Evolutionary conservation across 2,329 filamentous ascomycete genomes (phyloP).

Genomic region (Fusarium verrucosum): DNA sequence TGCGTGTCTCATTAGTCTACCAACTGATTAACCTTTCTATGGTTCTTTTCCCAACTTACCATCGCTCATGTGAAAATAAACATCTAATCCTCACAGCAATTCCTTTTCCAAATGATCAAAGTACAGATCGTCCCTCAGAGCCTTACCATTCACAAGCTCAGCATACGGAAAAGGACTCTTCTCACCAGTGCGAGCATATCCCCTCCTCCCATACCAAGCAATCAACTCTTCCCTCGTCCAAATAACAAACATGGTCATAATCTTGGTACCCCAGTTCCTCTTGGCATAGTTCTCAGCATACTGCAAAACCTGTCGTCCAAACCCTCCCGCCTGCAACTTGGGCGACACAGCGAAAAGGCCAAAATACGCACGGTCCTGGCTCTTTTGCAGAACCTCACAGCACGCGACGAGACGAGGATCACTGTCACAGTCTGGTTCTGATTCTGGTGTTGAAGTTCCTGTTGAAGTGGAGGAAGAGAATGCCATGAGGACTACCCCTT

Average conservation of each 20-base stretch:
- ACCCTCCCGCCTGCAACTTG: constrained; percentile 53
- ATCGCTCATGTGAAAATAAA: neutral
- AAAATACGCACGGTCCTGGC: constrained; percentile 52
- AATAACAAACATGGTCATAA: constrained; percentile 58
- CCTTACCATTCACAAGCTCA: constrained; percentile 48
- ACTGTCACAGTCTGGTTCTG: constrained; percentile 28
- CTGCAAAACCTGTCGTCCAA: constrained; percentile 54
- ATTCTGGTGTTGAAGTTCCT: constrained; percentile 21
- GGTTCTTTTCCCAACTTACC: neutral
- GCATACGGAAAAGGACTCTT: constrained; percentile 55
- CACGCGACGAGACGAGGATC: constrained; percentile 50
- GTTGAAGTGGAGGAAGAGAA: constrained; percentile 10
- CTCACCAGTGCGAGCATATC: constrained; percentile 53
- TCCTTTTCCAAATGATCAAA: constrained; percentile 56
- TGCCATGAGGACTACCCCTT: constrained; percentile 52
- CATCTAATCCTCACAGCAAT: constrained; percentile 28
- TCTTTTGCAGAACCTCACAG: constrained; percentile 53
- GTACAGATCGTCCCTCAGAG: constrained; percentile 55
- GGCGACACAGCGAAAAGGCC: constrained; percentile 60
- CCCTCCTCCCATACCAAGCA: constrained; percentile 56
- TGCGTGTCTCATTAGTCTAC: neutral
- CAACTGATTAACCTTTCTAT: neutral
- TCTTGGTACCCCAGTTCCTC: constrained; percentile 45
- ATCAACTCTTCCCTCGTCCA: constrained; percentile 56
- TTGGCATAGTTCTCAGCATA: constrained; percentile 53